Base-by-base conservation (phyloP, 169 alveolate genomes). In the Plasmodium blacklocki region DNA sequence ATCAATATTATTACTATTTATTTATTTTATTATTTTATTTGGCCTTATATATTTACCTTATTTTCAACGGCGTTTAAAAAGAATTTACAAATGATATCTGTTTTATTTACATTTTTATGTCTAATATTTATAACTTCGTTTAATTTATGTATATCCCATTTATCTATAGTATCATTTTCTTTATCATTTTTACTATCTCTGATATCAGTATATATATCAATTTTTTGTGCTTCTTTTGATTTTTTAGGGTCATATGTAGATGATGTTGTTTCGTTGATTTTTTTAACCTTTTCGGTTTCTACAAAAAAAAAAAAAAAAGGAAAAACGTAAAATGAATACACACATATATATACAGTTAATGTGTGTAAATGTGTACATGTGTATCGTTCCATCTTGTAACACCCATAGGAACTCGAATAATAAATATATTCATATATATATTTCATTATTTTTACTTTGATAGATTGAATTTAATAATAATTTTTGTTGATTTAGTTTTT, bases 61-160 rank as follows among this genome's bases (percentile, higher is more conserved):
- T 95, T 95, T 88, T 98, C 99, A 26, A 98, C 99, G 4, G 99
- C 99, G 32, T 96, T 98, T 43, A 98, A 89, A 94, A 99, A 99
- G 88, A 95, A 96, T 73, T 98, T 96, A 91, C 99, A 99, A 18
- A 98, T 97, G 45, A 98, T 97, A 68, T 97, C 98, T 7, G 99
- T 97, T 49, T 96, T 93, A 70, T 91, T 92, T 29, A 86, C 71
- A 58, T 88, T 93, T 74, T 93, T 91, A 59, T 89, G 94, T 74
- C 96, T 93, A 67, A 95, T 95, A 87, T 95, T 94, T 62, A 93
- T 94, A 15, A 96, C 96, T 50, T 94, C 96, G 32, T 75, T 90
- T 74, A 91, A 88, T 59, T 91, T 93, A 39, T 73, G 68, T 72
- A 72, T 90, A 74, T 92, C 95, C 96, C 93, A 91, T 47, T 92